Evolutionary conservation across 202 grass and related monocot genomes (phyloP), one percentile per base, ranked within the genome.

Genomic region (Musa balbisiana): DNA sequence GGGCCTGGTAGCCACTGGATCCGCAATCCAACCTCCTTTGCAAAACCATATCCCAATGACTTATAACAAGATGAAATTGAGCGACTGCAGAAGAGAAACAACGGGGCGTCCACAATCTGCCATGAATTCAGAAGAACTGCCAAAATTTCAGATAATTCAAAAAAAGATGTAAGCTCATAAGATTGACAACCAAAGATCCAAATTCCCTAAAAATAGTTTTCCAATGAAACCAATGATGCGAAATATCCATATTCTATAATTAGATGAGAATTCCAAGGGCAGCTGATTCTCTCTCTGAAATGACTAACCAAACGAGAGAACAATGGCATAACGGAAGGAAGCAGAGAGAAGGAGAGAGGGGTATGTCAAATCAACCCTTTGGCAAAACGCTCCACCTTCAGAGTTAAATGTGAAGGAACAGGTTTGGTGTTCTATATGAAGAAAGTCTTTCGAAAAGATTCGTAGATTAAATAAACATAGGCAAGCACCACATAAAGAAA

Each of bases 1-100:
- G 80, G 75, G 64, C 55, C 63, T 83, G 82, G 49, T 76, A 83
- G 17, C 75, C 87, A 74, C 80, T 78, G 60, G 85, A 92, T 71
- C 85, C 77, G 83, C 68, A 79, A 76, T 72, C 84, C 62, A 84
- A 63, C 82, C 84, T 88, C 85, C 86, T 92, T 66, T 80, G 82
- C 62, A 96, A 83, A 75, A 90, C 85, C 83, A 92, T 88, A 80
- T 77, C 80, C 53, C 69, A 79, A 53, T 51, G 17, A 79, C 49
- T 63, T 59, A 14, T 59, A 1, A n/a, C 52, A 24, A 77, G 55
- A 62, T 21, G 17, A 11, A 49, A 54, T 43, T 43, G 33, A 73
- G 43, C 69, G 54, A 73, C 11, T 71, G 22, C 53, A 51, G 19
- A 62, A 27, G 11, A 55, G 55, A 49, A 72, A 43, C n/a, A 80